Percentiles rank a stretch among this genome's conserved stretches.
These are phyloP conservation scores for Fusarium nurragi DNA, from an alignment of 2,329 filamentous ascomycete species.

Conservation along the genomic window DNA sequence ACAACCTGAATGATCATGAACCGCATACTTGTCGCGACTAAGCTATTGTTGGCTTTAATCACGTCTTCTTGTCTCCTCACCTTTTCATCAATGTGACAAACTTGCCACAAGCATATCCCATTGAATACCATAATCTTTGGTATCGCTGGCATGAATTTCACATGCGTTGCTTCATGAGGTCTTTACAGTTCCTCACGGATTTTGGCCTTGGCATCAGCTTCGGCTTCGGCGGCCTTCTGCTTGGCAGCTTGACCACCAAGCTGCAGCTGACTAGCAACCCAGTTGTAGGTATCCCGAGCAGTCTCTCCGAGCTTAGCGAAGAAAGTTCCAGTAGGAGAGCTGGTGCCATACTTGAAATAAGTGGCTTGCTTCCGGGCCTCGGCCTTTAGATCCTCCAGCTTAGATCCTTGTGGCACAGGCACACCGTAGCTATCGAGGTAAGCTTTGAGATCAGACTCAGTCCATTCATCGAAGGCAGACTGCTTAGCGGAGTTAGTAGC, in stretches of 20 bases:
- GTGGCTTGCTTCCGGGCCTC: slow-evolving; percentile 77
- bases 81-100: background rate
- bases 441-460: slow-evolving; percentile 75
- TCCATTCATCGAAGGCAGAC: slow-evolving; percentile 77
- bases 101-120: background rate
- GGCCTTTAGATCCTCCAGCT: slow-evolving; percentile 74
- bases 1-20: slow-evolving; percentile 5
- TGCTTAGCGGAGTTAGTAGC: slow-evolving; percentile 73
- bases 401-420: slow-evolving; percentile 72
- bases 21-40: background rate
- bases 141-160: background rate
- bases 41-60: background rate
- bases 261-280: slow-evolving; percentile 60
- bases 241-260: slow-evolving; percentile 60
- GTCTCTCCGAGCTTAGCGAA: slow-evolving; percentile 69
- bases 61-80: background rate
- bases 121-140: background rate
- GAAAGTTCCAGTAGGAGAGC: slow-evolving; percentile 70
- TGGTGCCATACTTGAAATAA: slow-evolving; percentile 81
- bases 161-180: background rate
- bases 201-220: slow-evolving; percentile 48
- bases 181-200: slow-evolving; percentile 61
- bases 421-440: slow-evolving; percentile 85
- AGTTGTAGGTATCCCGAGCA: slow-evolving; percentile 59
- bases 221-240: slow-evolving; percentile 55